Evolutionary conservation across 176 grass and related monocot species (phyloP).

Genomic region (Pontederia paniculata): DNA sequence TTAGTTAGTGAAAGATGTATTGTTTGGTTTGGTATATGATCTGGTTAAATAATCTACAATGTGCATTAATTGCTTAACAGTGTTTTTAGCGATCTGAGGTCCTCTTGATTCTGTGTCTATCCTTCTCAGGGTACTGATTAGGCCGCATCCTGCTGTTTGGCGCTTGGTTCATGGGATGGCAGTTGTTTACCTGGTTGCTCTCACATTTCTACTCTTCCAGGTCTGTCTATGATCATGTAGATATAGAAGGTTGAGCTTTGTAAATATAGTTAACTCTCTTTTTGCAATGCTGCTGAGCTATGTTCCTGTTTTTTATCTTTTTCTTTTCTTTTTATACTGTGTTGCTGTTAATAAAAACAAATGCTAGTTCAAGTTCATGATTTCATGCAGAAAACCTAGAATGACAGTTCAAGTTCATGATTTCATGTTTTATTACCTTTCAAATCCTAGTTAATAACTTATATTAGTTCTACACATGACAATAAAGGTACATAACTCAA

Average conservation of each 20-base stretch:
- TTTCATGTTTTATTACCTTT: too few relatives aligned
- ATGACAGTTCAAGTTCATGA: too few relatives aligned
- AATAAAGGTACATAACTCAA: background rate
- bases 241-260: background rate
- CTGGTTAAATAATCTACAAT: too few relatives aligned
- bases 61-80: too few relatives aligned
- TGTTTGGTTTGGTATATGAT: too few relatives aligned
- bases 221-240: slow-evolving; percentile 24
- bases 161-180: slow-evolving; percentile 92
- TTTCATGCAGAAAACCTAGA: too few relatives aligned
- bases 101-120: background rate
- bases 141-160: slow-evolving; percentile 98
- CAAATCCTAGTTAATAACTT: background rate
- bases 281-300: too few relatives aligned
- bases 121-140: slow-evolving; percentile 72
- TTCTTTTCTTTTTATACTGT: too few relatives aligned
- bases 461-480: background rate
- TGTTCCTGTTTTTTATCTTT: background rate
- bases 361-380: too few relatives aligned
- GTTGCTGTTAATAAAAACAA: too few relatives aligned
- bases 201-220: slow-evolving; percentile 99
- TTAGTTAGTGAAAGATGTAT: too few relatives aligned
- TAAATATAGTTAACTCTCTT: too few relatives aligned
- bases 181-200: slow-evolving; percentile 90
- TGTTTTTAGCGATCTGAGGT: background rate